Conservation (phyloP, 2,329 filamentous ascomycete species). For the Colletotrichum simmondsii region DNA sequence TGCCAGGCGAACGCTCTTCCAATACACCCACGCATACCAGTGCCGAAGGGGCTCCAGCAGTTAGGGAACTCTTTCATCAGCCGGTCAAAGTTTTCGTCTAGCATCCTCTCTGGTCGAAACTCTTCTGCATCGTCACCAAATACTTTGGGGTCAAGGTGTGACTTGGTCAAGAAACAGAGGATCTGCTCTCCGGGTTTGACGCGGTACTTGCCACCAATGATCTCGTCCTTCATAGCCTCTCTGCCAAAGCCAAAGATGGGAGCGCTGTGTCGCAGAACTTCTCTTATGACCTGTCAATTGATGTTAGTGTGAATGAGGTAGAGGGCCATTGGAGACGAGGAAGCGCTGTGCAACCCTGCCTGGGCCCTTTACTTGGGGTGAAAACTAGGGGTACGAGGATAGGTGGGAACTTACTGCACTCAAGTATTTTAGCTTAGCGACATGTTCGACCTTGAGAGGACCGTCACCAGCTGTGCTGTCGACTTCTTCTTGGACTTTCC, state of each 20-base stretch:
- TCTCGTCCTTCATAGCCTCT: constrained; percentile 49
- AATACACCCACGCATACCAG: constrained; percentile 62
- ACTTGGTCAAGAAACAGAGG: constrained; percentile 54
- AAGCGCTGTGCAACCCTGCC: not conserved
- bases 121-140: constrained; percentile 67
- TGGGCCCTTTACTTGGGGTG: not conserved
- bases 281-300: constrained; percentile 58
- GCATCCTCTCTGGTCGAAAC: constrained; percentile 72
- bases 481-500: constrained; percentile 74
- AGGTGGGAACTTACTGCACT: constrained; percentile 52
- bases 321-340: not conserved
- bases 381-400: not conserved
- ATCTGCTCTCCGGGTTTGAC: constrained; percentile 58
- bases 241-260: constrained; percentile 40
- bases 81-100: constrained; percentile 59
- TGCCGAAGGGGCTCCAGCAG: constrained; percentile 64
- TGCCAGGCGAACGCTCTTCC: constrained; percentile 66
- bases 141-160: constrained; percentile 66
- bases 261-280: constrained; percentile 52
- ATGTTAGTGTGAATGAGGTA: constrained; percentile 6
- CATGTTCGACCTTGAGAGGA: constrained; percentile 66
- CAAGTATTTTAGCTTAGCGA: constrained; percentile 73
- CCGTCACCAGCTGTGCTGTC: constrained; percentile 71
- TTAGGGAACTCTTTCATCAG: constrained; percentile 47
- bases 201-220: constrained; percentile 65